Base-by-base conservation (phyloP, 768 basidiomycete species). In the Cystofilobasidium bisporidii region DNA sequence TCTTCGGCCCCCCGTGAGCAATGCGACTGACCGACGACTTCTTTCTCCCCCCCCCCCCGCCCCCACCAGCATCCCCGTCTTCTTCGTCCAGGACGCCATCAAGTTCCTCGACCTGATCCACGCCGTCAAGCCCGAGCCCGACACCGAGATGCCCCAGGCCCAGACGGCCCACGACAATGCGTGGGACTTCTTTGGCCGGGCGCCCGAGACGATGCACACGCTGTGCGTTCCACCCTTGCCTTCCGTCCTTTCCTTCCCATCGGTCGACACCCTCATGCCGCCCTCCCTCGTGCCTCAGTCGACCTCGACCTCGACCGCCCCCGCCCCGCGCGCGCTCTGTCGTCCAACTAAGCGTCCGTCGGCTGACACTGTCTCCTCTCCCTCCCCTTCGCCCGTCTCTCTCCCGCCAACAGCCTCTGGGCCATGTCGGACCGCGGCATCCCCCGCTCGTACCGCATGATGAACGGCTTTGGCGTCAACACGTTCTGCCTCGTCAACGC, bases 391-490 rank as follows among this genome's bases (percentile, higher is more conserved):
- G 41, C 12, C 18, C 36, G 5, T n/a, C n/a, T n/a, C n/a, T n/a
- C n/a, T 36, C 36, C 36, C 36, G 36, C 36, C 11, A 87, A 86
- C 77, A 86, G 14, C 47, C 84, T 87, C 82, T 93, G 90, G 89
- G 81, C 80, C 41, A 85, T 93, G 83, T 88, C 87, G 15, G 91
- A 93, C 75, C 84, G 90, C 72, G 87, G 81, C 4, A 85, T 94
- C 67, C 91, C 91, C 18, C 85, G 90, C 24, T 90, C 89, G 8
- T 87, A 80, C 76, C 83, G 90, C 64, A 89, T 87, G 85, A 88
- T 93, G 84, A 88, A 91, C 78, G 91, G 91, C 84, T 74, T 79
- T 72, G 75, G 88, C 1, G 88, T 93, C 57, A 91, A 94, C 77
- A 89, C 89, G 0, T 93, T 82, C 76, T 85, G 87, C 3, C 80